Evolutionary conservation across 495 filamentous ascomycete species (phyloP), one percentile per base, ranked within the genome.

Genomic region (Saxophila tyrrhenica): DNA sequence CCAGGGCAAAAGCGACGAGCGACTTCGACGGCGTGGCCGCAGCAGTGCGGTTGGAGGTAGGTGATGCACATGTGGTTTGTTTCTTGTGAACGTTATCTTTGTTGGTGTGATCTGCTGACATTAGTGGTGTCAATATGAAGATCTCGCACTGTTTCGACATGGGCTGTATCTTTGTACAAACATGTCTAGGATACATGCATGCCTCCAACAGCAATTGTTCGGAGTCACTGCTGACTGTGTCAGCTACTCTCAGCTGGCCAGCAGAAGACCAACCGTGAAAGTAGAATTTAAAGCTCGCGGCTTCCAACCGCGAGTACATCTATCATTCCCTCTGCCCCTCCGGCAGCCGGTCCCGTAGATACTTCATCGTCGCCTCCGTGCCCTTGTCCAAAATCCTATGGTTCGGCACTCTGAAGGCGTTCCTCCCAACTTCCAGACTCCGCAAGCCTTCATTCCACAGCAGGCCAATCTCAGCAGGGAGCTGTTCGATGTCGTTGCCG

Each of bases 351-450:
- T 85, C 84, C 55, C 85, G 80, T 52, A 95, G 65, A 84, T 86
- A 97, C 48, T 84, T 75, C 60, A 95, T 72, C n/a, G 88, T 78
- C 17, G 85, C 82, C 63, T 94, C 87, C 0, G 89, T 95, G 8
- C 91, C 91, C 55, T 89, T 86, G 51, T 89, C 86, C 52, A 97
- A 70, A 15, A 94, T 76, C 50, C 85, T 87, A 76, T 83, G 89
- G 39, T 85, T 75, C n/a, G 91, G 91, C 42, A 95, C 90, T 19
- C 85, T 70, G 66, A 95, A 94, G 24, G 74, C 75, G 65, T 94
- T 95, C 9, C 87, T 87, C 20, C 78, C 81, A 17, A 94, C 82
- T 44, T 88, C 79, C 16, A 83, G 68, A 21, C 71, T 70, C 55
- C 70, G 72, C 58, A 83, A 41, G 9, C 62, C 66, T 39, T 80